Evolutionary conservation across 768 basidiomycete genomes (phyloP).

Genomic region (Podaxis sp.): DNA sequence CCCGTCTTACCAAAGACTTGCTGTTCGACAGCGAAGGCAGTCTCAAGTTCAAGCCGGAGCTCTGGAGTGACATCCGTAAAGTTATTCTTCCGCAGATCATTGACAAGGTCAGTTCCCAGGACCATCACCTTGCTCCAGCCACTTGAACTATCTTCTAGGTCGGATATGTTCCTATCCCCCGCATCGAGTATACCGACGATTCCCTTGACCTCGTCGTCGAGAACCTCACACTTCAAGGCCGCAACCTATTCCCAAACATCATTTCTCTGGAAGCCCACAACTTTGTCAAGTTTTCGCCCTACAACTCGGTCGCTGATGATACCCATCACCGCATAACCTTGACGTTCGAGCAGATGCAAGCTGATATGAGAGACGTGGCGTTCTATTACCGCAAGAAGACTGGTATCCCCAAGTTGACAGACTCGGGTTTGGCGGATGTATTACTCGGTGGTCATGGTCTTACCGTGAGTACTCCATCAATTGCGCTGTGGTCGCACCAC

Average conservation of each 20-base stretch:
- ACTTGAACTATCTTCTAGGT: conserved; percentile 36
- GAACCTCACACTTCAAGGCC: conserved; percentile 85
- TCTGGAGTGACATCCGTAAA: conserved; percentile 86
- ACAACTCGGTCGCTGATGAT: conserved; percentile 55
- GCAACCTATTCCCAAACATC: conserved; percentile 86
- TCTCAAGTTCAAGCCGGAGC: conserved; percentile 81
- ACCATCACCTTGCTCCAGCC: neutral
- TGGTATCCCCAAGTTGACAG: conserved; percentile 75
- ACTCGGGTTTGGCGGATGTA: conserved; percentile 85
- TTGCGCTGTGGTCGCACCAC: neutral
- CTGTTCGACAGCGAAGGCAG: conserved; percentile 79
- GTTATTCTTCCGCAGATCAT: conserved; percentile 81
- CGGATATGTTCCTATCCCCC: conserved; percentile 86
- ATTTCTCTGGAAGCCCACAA: conserved; percentile 77
- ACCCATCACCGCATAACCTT: conserved; percentile 72
- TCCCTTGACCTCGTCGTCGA: conserved; percentile 87
- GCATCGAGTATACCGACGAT: conserved; percentile 91
- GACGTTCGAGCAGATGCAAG: conserved; percentile 82
- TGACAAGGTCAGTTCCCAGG: conserved; percentile 51
- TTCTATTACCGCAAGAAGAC: conserved; percentile 89
- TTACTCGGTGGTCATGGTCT: conserved; percentile 83
- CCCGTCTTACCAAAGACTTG: conserved; percentile 77
- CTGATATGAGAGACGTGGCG: conserved; percentile 90
- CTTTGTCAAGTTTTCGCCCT: conserved; percentile 82
- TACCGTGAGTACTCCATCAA: conserved; percentile 37